Evolutionary conservation across 2,329 filamentous ascomycete species (phyloP).

Genomic region (Capronia epimyces): DNA sequence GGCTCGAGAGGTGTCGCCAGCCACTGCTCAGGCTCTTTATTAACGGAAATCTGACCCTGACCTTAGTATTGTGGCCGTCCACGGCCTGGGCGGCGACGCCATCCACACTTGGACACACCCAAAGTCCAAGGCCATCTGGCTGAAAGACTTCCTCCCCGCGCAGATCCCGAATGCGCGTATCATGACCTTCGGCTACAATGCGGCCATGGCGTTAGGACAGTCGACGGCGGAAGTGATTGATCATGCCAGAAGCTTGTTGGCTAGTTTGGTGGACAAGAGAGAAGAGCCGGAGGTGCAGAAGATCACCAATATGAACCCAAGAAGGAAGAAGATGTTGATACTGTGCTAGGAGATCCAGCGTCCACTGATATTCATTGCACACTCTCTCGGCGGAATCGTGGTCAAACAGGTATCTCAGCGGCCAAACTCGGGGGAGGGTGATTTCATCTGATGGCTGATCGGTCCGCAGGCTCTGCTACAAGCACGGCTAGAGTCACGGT

Average conservation of each 20-base stretch:
- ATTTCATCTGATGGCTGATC: too few relatives aligned
- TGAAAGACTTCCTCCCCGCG: slow-evolving; percentile 18
- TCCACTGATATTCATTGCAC: slow-evolving; percentile 23
- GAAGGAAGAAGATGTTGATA: too few relatives aligned
- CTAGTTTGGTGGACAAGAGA: slow-evolving; percentile 24
- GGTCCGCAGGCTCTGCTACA: too few relatives aligned
- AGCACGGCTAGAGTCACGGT: too few relatives aligned
- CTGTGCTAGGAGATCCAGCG: too few relatives aligned
- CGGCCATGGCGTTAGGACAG: slow-evolving; percentile 30
- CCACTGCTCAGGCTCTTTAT: not conserved
- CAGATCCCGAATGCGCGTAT: slow-evolving; percentile 20
- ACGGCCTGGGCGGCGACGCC: slow-evolving; percentile 35
- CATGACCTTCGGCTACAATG: slow-evolving; percentile 24
- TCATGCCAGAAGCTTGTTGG: slow-evolving; percentile 34
- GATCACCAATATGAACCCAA: too few relatives aligned
- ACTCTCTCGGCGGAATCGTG: too few relatives aligned
- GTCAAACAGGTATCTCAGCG: too few relatives aligned
- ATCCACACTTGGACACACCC: slow-evolving; percentile 34
- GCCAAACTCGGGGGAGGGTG: too few relatives aligned
- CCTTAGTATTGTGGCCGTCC: slow-evolving; percentile 36
- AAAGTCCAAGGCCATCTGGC: slow-evolving; percentile 15
- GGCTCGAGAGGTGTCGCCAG: not conserved
- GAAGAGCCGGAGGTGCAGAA: slow-evolving; percentile 1
- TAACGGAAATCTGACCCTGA: not conserved
- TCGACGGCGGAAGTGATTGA: slow-evolving; percentile 35